Conservation (phyloP, 257 asterid genomes). For the Anisodus tanguticus region DNA sequence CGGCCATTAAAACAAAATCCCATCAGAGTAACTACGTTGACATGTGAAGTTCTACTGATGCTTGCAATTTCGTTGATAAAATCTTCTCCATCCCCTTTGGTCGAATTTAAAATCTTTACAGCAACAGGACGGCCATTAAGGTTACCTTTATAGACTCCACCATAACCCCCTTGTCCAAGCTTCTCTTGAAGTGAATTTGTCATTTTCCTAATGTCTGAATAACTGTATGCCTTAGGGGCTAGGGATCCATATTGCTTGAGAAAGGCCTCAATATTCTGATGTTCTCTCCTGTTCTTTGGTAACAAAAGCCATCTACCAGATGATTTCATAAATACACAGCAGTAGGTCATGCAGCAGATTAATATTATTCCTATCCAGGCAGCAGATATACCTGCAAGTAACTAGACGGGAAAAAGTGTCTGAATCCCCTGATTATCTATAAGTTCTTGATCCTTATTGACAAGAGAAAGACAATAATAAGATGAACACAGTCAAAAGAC, state of each 20-base stretch:
- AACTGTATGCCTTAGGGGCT: background rate
- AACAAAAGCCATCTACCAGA: background rate
- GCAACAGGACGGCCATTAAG: slow-evolving; percentile 34
- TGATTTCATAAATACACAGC: background rate
- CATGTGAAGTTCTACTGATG: slow-evolving; percentile 40
- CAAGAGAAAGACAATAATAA: slow-evolving; percentile 12
- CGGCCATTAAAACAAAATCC: slow-evolving; percentile 42
- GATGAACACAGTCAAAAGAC: slow-evolving; percentile 11
- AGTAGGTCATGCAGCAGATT: slow-evolving; percentile 7
- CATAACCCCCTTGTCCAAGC: slow-evolving; percentile 40
- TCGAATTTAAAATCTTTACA: slow-evolving; percentile 37
- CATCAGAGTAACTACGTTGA: slow-evolving; percentile 37
- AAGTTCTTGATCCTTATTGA: background rate
- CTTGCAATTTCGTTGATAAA: slow-evolving; percentile 43
- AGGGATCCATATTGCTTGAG: slow-evolving; percentile 17
- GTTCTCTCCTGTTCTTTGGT: background rate
- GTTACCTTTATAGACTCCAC: slow-evolving; percentile 38
- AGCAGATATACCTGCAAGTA: slow-evolving; percentile 24
- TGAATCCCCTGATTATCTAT: background rate
- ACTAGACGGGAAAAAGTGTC: background rate
- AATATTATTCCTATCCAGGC: background rate
- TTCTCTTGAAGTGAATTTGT: slow-evolving; percentile 32
- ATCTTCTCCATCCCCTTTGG: slow-evolving; percentile 41
- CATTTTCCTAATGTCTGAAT: slow-evolving; percentile 30
- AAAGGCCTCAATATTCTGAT: slow-evolving; percentile 22